Percentiles rank a stretch among this genome's conserved stretches.
These are phyloP conservation scores for Septoria petroselini DNA, from an alignment of 2,329 filamentous ascomycete species.

Conservation along the genomic window DNA sequence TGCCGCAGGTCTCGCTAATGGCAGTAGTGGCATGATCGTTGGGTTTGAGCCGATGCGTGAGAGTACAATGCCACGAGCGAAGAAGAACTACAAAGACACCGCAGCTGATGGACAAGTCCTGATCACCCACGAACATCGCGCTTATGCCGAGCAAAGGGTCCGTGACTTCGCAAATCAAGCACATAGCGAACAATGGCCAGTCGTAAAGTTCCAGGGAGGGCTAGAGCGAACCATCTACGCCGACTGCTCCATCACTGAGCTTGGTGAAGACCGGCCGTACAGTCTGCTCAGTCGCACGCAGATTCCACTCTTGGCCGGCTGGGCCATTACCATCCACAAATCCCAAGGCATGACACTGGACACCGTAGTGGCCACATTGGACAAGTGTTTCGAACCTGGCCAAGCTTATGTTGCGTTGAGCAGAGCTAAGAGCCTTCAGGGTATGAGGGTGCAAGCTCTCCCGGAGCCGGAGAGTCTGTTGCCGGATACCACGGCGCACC, in stretches of 20 bases:
- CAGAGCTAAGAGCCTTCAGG: slow-evolving; percentile 50
- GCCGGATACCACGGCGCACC: not conserved
- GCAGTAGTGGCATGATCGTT: slow-evolving; percentile 47
- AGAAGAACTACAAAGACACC: slow-evolving; percentile 5
- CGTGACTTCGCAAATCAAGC: slow-evolving; percentile 42
- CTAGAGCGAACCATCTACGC: slow-evolving; percentile 49
- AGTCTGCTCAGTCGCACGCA: slow-evolving; percentile 57
- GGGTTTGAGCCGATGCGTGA: slow-evolving; percentile 33
- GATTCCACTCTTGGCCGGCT: slow-evolving; percentile 58
- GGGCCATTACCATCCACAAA: slow-evolving; percentile 64
- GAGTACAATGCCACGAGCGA: not conserved
- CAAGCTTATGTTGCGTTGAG: slow-evolving; percentile 63
- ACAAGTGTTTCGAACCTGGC: slow-evolving; percentile 53
- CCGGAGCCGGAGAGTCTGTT: not conserved
- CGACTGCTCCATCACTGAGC: slow-evolving; percentile 49
- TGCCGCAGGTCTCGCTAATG: slow-evolving; percentile 45
- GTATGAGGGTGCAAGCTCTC: slow-evolving; percentile 37
- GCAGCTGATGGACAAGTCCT: not conserved
- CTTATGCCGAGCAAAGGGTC: slow-evolving; percentile 8
- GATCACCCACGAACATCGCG: slow-evolving; percentile 9
- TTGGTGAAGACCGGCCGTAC: slow-evolving; percentile 49
- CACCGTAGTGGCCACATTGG: slow-evolving; percentile 55
- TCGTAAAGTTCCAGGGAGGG: slow-evolving; percentile 54
- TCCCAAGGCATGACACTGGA: slow-evolving; percentile 62
- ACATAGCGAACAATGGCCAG: slow-evolving; percentile 38